Evolutionary conservation across 129 eudicot genomes (phyloP), one percentile per base, ranked within the genome.

Genomic region (Kitagawia praeruptora): DNA sequence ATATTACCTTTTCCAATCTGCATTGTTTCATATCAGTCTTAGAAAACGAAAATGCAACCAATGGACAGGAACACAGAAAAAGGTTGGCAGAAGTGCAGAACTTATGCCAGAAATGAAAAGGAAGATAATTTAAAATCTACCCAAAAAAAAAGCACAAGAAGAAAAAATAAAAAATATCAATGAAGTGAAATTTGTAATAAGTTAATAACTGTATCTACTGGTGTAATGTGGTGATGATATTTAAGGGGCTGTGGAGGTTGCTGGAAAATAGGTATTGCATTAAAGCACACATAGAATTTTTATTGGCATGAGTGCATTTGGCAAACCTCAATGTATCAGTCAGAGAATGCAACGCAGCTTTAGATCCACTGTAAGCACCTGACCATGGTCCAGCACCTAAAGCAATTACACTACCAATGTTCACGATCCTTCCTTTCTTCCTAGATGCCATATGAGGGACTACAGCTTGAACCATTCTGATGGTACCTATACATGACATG

Each of bases 381-480:
- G 91, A 87, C 98, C 98, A 94, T 34, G 98, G 98, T 82, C 91
- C 88, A 54, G 98, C 96, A 37, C 85, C 93, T 89, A 92, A 37
- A 21, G 78, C 98, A 37, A 89, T 83, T 69, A 90, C 84, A 77
- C 98, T 94, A 75, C 98, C 98, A 64, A 92, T 34, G 81, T 94
- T 94, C 14, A 92, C 97, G 69, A 94, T 92, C 82, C 88, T 94
- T 46, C 98, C 98, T 77, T 92, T 88, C 85, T 87, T 94, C 81
- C 98, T 90, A 45, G 89, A 88, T 77, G 88, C 92, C 98, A 94
- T 92, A 85, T 92, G 93, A 74, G 98, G 97, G 27, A 90, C 97
- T 51, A 90, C 97, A 71, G 97, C 92, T 87, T 94, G 98, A 37
- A 94, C 87, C 87, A 94, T 69, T 81, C 98, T 88, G 85, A 94